Base-by-base conservation (phyloP, 78 protist species). In the Cavenderia fasciculata region DNA sequence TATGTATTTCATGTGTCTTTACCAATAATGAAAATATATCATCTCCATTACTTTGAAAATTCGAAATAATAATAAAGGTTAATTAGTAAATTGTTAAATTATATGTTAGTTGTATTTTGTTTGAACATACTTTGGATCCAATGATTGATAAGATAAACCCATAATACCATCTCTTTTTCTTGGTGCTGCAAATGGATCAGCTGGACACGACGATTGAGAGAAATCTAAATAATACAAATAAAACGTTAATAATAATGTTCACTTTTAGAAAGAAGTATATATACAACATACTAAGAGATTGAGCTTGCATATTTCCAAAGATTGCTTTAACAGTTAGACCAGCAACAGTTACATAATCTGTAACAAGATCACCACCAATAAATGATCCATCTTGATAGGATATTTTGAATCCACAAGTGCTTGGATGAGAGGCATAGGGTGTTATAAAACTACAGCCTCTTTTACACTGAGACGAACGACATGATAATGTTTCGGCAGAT, bases 81-180 rank as follows among this genome's bases (percentile, higher is more conserved):
- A 6, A 3, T 73, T 33, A 33, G 16, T 23, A 10, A 41, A 25
- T 68, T 14, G 21, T 41, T 19, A 4, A 23, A 16, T 31, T 12
- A 56, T 56, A 56, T n/a, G 10, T 56, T 56, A 25, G 10, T 10
- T 56, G 7, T 7, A 56, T 25, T 56, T 56, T 12, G 5, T 56
- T 46, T 2, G 1, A 7, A 46, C 47, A 21, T 70, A 27, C 56
- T 54, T 54, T 33, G 74, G 87, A 46, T 77, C 87, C 25, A 77
- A 36, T n/a, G 19, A 33, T 41, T 82, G 62, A 52, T 16, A 62
- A 12, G 69, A 14, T 29, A 82, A 44, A 14, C 90, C 90, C 21
- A 82, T 44, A 31, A 82, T 82, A 29, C 90, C 90, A 57, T 82
- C 90, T 11, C 46, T 52, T 14, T 18, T 41, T n/a, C 52, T 61